These are phyloP conservation scores for Colletotrichum sp. DNA, from an alignment of 2,329 filamentous ascomycete species.

Conservation along the genomic window DNA sequence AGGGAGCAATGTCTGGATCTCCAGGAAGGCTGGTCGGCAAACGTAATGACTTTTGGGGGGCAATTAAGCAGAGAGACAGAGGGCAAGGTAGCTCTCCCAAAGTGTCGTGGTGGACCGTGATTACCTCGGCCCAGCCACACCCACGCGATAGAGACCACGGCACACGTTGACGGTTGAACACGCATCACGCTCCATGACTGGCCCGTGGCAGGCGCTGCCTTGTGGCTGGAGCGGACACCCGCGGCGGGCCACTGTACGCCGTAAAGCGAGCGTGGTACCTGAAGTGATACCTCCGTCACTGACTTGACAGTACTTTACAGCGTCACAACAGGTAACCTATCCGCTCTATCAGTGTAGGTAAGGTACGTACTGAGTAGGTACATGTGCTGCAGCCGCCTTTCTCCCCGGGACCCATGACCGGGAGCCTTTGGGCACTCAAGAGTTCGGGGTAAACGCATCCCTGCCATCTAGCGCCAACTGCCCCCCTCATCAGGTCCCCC, in stretches of 20 bases:
- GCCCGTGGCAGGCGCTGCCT: neutral
- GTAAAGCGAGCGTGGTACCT: neutral
- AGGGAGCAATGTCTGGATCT: neutral
- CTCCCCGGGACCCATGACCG: slow-evolving; percentile 1
- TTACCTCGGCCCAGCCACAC: slow-evolving; percentile 23
- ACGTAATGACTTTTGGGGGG: neutral
- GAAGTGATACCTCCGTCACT: neutral
- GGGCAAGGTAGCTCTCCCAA: neutral
- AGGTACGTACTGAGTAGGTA: neutral
- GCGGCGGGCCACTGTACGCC: neutral
- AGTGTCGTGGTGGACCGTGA: slow-evolving; percentile 11
- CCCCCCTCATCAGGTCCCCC: neutral
- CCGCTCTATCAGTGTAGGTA: neutral
- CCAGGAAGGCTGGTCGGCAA: slow-evolving; percentile 16
- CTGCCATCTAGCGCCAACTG: neutral
- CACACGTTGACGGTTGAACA: neutral
- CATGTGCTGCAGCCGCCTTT: neutral
- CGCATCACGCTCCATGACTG: neutral
- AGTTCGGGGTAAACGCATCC: slow-evolving; percentile 10
- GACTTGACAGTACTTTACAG: neutral
- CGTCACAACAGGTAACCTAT: neutral
- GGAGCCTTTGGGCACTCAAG: neutral
- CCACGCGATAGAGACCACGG: neutral
- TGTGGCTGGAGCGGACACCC: neutral
- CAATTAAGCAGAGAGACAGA: neutral